These are phyloP conservation scores for Metarhizium sp. DNA, from an alignment of 2,329 filamentous ascomycete species.

Conservation along the genomic window DNA sequence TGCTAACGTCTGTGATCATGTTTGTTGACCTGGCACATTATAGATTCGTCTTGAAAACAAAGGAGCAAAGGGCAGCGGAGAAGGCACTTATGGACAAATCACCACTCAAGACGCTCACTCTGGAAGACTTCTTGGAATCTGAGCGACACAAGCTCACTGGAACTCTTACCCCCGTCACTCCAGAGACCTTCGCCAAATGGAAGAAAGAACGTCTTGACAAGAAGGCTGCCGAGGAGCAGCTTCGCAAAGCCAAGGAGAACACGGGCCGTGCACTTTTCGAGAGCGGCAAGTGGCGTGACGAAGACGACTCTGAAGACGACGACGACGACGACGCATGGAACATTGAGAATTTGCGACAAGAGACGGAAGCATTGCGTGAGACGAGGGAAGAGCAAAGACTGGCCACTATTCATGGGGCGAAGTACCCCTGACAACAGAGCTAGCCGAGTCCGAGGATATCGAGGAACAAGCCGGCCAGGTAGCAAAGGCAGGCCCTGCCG, in stretches of 20 bases:
- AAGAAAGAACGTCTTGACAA: slow-evolving; percentile 91
- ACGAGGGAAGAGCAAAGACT: slow-evolving; percentile 70
- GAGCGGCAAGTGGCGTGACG: slow-evolving; percentile 81
- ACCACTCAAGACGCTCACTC: slow-evolving; percentile 83
- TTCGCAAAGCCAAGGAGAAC: slow-evolving; percentile 84
- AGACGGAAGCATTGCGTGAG: slow-evolving; percentile 70
- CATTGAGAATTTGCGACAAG: slow-evolving; percentile 67
- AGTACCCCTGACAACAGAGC: not conserved
- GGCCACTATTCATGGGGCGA: slow-evolving; percentile 14
- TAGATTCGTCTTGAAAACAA: slow-evolving; percentile 94
- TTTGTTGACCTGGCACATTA: slow-evolving; percentile 15
- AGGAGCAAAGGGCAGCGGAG: slow-evolving; percentile 89
- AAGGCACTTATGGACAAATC: slow-evolving; percentile 96
- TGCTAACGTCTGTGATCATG: not conserved
- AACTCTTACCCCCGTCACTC: slow-evolving; percentile 84
- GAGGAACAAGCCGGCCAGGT: slow-evolving; percentile 6
- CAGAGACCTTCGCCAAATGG: slow-evolving; percentile 91
- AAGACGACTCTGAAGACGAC: slow-evolving; percentile 51
- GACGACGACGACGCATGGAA: slow-evolving; percentile 65
- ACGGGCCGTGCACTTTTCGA: slow-evolving; percentile 94
- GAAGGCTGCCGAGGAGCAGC: slow-evolving; percentile 90
- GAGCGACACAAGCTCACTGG: slow-evolving; percentile 93
- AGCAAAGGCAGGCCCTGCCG: slow-evolving; percentile 6
- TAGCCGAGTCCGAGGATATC: not conserved
- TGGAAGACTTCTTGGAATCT: slow-evolving; percentile 95